Evolutionary conservation across 2,329 filamentous ascomycete genomes (phyloP).

Genomic region (Fusarium nygamai): DNA sequence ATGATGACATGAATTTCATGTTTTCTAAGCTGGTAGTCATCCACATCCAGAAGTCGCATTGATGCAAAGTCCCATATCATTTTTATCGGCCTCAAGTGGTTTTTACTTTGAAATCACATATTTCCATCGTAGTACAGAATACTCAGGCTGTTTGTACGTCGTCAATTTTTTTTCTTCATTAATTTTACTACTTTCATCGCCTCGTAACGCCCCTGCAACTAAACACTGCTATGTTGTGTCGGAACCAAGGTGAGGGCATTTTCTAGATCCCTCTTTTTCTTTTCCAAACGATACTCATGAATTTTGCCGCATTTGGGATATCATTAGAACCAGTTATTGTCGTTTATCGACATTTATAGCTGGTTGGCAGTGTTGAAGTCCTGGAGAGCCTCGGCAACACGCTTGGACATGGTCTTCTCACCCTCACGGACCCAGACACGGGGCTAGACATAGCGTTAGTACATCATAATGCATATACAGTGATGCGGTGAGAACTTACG

Average conservation of each 20-base stretch:
- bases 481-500: constrained; percentile 46
- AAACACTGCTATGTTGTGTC: constrained; percentile 24
- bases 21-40: background rate
- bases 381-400: constrained; percentile 81
- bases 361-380: constrained; percentile 78
- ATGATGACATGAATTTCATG: constrained; percentile 29
- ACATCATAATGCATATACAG: background rate
- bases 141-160: constrained; percentile 13
- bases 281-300: constrained; percentile 29
- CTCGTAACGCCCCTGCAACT: constrained; percentile 30
- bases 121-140: background rate
- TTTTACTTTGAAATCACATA: background rate
- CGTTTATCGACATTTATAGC: constrained; percentile 44
- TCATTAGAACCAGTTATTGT: constrained; percentile 24
- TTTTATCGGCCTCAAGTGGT: background rate
- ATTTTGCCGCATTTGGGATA: constrained; percentile 26
- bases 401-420: constrained; percentile 93
- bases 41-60: background rate
- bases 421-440: constrained; percentile 96
- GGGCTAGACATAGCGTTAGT: constrained; percentile 61
- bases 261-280: constrained; percentile 16
- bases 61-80: background rate
- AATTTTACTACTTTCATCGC: constrained; percentile 41
- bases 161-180: constrained; percentile 35
- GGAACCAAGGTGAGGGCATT: constrained; percentile 18